phyloP scores from a whole-genome alignment of 306 rosid genomes.

The Clitoria ternatea region DNA sequence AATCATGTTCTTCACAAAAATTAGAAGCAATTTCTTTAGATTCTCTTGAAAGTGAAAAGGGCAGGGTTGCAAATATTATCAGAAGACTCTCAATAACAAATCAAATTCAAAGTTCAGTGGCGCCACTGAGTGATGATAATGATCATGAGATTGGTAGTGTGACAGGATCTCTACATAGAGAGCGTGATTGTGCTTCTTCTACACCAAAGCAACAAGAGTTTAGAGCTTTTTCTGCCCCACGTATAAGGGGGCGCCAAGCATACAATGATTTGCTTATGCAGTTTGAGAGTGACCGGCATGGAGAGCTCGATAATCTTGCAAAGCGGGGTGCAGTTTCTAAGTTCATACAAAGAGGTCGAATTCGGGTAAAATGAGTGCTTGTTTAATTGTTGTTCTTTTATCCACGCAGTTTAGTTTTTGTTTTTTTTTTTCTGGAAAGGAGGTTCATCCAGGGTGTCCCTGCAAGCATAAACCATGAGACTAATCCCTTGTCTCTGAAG shows the following conservation, averaged over 20 bases:
- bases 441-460: too few species aligned
- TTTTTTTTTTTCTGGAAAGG: too few species aligned
- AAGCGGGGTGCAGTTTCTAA: constrained; percentile 53
- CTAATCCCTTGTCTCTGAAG: too few species aligned
- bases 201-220: constrained; percentile 28
- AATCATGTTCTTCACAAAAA: constrained; percentile 13
- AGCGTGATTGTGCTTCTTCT: constrained; percentile 1
- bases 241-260: constrained; percentile 79
- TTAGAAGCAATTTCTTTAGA: constrained; percentile 22
- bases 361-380: constrained; percentile 57
- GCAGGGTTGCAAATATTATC: constrained; percentile 55
- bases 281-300: constrained; percentile 56
- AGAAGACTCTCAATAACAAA: constrained; percentile 40
- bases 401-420: too few species aligned
- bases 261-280: constrained; percentile 65
- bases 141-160: constrained; percentile 24
- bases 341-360: constrained; percentile 66
- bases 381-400: too few species aligned
- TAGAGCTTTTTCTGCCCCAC: constrained; percentile 30
- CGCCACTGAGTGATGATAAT: constrained; percentile 19
- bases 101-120: constrained; percentile 20
- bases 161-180: constrained; percentile 23
- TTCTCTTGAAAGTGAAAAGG: constrained; percentile 41
- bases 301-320: constrained; percentile 48
- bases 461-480: too few species aligned